Base-by-base conservation (phyloP, 768 basidiomycete species). In the Polyporus arcularius region DNA sequence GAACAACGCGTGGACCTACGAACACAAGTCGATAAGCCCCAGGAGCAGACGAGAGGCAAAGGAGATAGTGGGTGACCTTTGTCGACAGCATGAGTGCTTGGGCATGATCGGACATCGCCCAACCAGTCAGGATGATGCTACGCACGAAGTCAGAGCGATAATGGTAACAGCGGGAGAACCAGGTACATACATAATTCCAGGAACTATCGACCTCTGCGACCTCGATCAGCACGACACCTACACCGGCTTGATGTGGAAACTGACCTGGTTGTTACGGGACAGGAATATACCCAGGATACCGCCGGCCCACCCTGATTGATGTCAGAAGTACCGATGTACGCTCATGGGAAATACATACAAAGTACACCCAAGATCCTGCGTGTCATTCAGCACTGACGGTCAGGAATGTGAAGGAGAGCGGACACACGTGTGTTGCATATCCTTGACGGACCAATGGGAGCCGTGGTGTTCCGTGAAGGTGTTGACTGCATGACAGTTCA, bases 401-500 rank as follows among this genome's bases (percentile, higher is more conserved):
- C 46, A 63, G 26, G 6, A 46, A 21, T 49, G 16, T n/a, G n/a
- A 47, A 43, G 41, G 16, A 18, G 18, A 21, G 53, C 10, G 39
- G 18, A 43, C 89, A 64, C 69, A 92, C 86, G 92, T 94, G 73
- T 96, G 94, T 68, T 96, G 94, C 91, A 95, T 90, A 72, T 96
- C 95, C 72, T 96, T 95, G 55, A 88, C 89, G 2, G 86, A 89
- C 95, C 95, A 96, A 0, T 67, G 72, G 18, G 80, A 80, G 8
- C 92, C 91, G 51, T 86, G 89, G 70, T 97, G 94, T 69, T 94
- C 92, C 0, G 94, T 96, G 71, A 96, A 96, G 0, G 94, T 96
- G 66, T 97, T 96, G 58, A 97, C 89, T 85, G 67, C 21, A 53
- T 58, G 41, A 5, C 8, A 28, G 10, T 1, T 14, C 42, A 1